Percentiles rank a stretch among this genome's conserved stretches.
phyloP scores from a whole-genome alignment of 2,329 filamentous ascomycete genomes.

The Keithomyces neogunnii region DNA sequence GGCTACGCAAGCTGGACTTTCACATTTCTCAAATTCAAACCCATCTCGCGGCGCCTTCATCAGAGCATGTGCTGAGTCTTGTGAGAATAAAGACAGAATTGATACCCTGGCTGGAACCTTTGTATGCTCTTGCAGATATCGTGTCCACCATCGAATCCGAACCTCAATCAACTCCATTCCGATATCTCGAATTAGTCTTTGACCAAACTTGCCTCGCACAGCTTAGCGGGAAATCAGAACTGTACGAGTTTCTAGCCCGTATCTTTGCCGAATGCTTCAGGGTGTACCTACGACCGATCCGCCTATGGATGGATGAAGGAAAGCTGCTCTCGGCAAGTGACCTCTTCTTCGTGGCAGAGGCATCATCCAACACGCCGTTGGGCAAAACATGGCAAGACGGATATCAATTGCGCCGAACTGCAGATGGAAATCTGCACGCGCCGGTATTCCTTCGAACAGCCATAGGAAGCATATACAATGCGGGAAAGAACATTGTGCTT shows the following conservation, averaged over 20 bases:
- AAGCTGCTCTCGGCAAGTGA: constrained; percentile 56
- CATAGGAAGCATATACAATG: constrained; percentile 67
- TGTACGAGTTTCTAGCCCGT: constrained; percentile 55
- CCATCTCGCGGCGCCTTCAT: constrained; percentile 44
- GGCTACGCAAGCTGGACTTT: constrained; percentile 50
- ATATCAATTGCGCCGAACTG: constrained; percentile 57
- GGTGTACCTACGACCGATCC: constrained; percentile 72
- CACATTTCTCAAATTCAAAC: constrained; percentile 52
- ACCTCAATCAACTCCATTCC: constrained; percentile 48
- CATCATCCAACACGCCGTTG: constrained; percentile 45
- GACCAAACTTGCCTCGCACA: constrained; percentile 62
- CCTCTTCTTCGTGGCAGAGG: constrained; percentile 66
- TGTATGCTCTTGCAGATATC: constrained; percentile 53
- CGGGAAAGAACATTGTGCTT: constrained; percentile 82
- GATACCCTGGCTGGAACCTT: constrained; percentile 39
- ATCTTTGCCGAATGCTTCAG: constrained; percentile 77
- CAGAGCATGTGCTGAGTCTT: constrained; percentile 57
- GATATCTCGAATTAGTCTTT: constrained; percentile 72
- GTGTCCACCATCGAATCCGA: constrained; percentile 47
- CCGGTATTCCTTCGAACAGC: constrained; percentile 68
- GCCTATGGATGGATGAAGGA: constrained; percentile 77
- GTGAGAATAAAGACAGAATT: constrained; percentile 53
- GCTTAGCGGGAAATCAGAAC: constrained; percentile 51
- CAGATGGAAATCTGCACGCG: constrained; percentile 53
- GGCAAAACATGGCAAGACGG: constrained; percentile 68